Base-by-base conservation (phyloP, 306 rosid genomes). In the Macrotyloma uniflorum region DNA sequence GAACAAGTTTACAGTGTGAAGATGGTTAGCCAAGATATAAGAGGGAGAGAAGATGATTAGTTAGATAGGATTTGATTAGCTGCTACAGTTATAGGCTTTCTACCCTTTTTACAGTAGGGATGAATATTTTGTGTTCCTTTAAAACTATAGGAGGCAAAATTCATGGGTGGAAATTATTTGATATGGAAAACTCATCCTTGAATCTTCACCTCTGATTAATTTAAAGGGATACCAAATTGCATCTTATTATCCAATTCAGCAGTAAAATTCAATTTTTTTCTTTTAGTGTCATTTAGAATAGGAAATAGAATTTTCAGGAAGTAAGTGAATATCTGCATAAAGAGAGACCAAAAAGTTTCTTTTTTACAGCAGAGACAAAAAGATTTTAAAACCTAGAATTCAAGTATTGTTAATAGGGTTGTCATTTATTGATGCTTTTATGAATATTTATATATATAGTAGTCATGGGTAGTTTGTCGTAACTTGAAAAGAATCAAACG, bases 1-100 rank as follows among this genome's bases (percentile, higher is more conserved):
- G 86, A 87, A 85, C 93, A 55, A 89, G 94, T 87, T 85, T 93
- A 85, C 84, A 90, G 72, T 93, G 99, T 46, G 98, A 96, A 87
- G 99, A 96, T 82, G 89, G 84, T 76, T 93, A 84, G 80, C 32
- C 66, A 61, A 14, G 26, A 61, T n/a, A 7, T 0, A 40, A 38
- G 11, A 36, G 43, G 11, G 40, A 61, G 18, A 16, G 33, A 26
- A 72, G 62, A 64, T 57, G 22, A 80, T 32, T 71, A 72, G 80
- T 54, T 85, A 85, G 85, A 58, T 58, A 26, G 66, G n/a, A 18
- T 70, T 8, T 22, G 63, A 70, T 63, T 77, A 33, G 70, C 38
- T 78, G 74, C 43, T 69, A 83, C 61, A 79, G 50, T 65, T 42
- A 43, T 80, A 57, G 74, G 79, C 8, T 43, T 79, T 83, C 32